Base-by-base conservation (phyloP, 164 flowering plant genomes). In the Vitis labrusca region DNA sequence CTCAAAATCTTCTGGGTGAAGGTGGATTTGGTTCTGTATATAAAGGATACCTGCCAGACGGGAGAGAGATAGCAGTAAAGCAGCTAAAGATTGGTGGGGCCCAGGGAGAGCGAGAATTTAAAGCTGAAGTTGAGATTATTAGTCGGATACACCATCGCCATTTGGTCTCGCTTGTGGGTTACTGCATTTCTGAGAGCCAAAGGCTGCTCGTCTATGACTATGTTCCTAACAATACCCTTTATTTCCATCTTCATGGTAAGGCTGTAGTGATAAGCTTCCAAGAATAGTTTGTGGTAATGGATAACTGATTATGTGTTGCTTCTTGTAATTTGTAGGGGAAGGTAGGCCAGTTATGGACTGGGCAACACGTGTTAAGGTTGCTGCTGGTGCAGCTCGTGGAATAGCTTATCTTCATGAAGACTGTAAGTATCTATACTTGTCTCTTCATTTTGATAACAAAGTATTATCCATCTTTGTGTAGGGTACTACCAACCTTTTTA, bases 351-450 rank as follows among this genome's bases (percentile, higher is more conserved):
- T 85, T 50, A 73, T 93, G 85, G 88, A 85, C 52, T 91, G 98
- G 98, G 80, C 77, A 72, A 86, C 79, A 30, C 84, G 96, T 32
- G 76, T 89, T 27, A 89, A 78, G 79, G 81, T 88, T 72, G 96
- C 96, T 70, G 80, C 84, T 64, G 98, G 98, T 78, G 94, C 96
- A 15, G 96, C 98, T 81, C 94, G 90, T 70, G 98, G 98, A 77
- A 73, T 93, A 70, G 89, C 94, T 62, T 93, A 93, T 78, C 90
- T 93, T 16, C 94, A 93, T 85, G 98, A 93, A 82, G 96, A 93
- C 74, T 93, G 98, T 93, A 80, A 88, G 65, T 76, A 17, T 32
- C 66, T 61, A 30, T 50, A 16, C 27, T 49, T 44, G 8, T 23
- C 27, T 50, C 9, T 48, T 6, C 3, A 23, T 29, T 32, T 56